Percentiles rank a stretch among this genome's conserved stretches.
phyloP scores from a whole-genome alignment of 257 asterid species.

The Solanum bulbocastanum region DNA sequence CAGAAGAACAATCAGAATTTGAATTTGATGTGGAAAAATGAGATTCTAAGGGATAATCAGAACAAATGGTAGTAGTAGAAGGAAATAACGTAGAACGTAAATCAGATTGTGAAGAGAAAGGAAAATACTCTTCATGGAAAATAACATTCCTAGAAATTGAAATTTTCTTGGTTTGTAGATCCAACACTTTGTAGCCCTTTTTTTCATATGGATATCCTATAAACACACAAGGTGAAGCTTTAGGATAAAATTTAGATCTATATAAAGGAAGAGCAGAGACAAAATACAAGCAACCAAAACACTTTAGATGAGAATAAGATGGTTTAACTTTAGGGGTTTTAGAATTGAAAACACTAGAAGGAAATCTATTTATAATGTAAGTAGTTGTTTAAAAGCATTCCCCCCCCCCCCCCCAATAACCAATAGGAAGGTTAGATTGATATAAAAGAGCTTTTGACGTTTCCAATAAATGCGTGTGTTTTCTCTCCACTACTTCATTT shows the following conservation, averaged over 20 bases:
- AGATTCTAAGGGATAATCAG: background rate
- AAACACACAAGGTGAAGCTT: background rate
- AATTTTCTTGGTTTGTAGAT: background rate
- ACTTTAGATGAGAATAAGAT: background rate
- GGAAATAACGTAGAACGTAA: background rate
- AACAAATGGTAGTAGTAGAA: background rate
- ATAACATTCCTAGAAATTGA: background rate
- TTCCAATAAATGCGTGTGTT: background rate
- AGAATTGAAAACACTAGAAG: background rate
- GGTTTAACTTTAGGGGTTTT: background rate
- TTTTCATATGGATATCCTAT: background rate
- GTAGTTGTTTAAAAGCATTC: background rate
- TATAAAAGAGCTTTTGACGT: background rate
- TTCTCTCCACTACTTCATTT: background rate
- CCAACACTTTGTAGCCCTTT: background rate
- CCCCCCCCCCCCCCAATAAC: background rate
- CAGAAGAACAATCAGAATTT: too few relatives aligned
- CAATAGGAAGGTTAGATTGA: background rate
- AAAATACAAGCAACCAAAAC: background rate
- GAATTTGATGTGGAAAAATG: too few relatives aligned
- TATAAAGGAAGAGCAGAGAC: background rate
- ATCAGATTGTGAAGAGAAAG: background rate
- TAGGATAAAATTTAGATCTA: background rate
- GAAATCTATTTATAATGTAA: background rate
- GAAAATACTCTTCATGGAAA: background rate